Evolutionary conservation across 129 eudicot species (phyloP).

Genomic region (Lactuca sativa): DNA sequence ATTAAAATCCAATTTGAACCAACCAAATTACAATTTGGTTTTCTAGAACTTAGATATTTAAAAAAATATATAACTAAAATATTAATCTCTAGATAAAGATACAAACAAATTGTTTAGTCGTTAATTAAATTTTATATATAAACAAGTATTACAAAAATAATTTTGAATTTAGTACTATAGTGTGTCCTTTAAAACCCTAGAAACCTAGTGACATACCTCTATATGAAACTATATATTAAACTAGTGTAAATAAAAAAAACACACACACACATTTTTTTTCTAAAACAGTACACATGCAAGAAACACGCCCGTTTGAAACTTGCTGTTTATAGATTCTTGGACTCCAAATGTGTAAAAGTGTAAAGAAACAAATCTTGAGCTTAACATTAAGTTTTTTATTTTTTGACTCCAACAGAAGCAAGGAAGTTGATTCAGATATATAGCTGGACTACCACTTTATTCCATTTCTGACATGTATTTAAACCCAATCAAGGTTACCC

Average conservation of each 20-base stretch:
- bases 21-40: too few species aligned
- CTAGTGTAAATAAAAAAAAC: not conserved
- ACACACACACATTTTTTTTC: not conserved
- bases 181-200: too few species aligned
- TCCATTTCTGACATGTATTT: constrained; percentile 33
- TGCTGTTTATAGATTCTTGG: constrained; percentile 36
- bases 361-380: constrained; percentile 40
- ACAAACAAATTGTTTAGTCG: too few species aligned
- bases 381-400: constrained; percentile 18
- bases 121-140: too few species aligned
- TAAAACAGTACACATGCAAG: constrained; percentile 11
- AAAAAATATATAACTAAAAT: too few species aligned
- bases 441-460: constrained; percentile 41
- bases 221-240: too few species aligned
- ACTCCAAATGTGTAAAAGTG: constrained; percentile 32
- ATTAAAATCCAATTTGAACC: too few species aligned
- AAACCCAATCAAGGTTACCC: constrained; percentile 19
- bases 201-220: too few species aligned
- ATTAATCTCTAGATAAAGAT: too few species aligned
- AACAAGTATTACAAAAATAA: too few species aligned
- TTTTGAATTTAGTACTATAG: too few species aligned
- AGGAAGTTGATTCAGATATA: constrained; percentile 63
- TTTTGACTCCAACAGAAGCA: constrained; percentile 46
- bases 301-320: constrained; percentile 7
- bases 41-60: too few species aligned